These are phyloP conservation scores for Nakazawaea ernobii DNA, from an alignment of 805 yeast genomes.

Conservation along the genomic window DNA sequence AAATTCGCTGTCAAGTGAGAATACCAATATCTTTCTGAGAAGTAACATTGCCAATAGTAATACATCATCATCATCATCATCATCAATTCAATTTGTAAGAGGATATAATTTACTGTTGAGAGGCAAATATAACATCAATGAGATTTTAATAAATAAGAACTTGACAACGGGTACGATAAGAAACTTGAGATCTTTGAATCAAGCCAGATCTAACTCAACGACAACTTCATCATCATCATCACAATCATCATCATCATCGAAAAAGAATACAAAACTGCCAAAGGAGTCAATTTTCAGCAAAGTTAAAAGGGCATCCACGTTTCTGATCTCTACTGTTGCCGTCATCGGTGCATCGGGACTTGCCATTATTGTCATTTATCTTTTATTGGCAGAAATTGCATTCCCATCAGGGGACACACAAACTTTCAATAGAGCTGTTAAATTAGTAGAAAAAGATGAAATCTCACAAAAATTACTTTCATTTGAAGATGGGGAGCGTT, in stretches of 20 bases:
- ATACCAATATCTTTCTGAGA: too few relatives aligned
- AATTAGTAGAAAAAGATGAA: constrained; percentile 64
- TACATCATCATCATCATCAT: background rate
- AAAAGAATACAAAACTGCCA: constrained; percentile 11
- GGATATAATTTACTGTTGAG: background rate
- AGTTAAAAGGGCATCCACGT: constrained; percentile 53
- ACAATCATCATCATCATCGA: background rate
- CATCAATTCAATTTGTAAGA: background rate
- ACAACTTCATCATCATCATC: background rate
- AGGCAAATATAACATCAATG: constrained; percentile 2
- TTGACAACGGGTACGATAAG: background rate
- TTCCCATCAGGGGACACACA: constrained; percentile 91
- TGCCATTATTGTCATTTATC: constrained; percentile 62
- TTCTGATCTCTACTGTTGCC: constrained; percentile 52
- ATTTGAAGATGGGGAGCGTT: constrained; percentile 47
- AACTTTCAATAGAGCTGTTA: constrained; percentile 82
- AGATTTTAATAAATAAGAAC: constrained; percentile 1
- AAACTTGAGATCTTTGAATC: background rate
- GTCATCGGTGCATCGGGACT: constrained; percentile 68
- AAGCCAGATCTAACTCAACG: constrained; percentile 4
- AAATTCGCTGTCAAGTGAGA: too few relatives aligned
- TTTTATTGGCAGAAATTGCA: constrained; percentile 72
- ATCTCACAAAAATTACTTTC: constrained; percentile 52
- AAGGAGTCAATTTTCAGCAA: constrained; percentile 39
- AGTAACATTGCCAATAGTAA: background rate